A percentile compares a stretch with the other conserved stretches of the same genome.
Evolutionary conservation across 208 protist genomes (phyloP).

Genomic region (Leishmania tarentolae): DNA sequence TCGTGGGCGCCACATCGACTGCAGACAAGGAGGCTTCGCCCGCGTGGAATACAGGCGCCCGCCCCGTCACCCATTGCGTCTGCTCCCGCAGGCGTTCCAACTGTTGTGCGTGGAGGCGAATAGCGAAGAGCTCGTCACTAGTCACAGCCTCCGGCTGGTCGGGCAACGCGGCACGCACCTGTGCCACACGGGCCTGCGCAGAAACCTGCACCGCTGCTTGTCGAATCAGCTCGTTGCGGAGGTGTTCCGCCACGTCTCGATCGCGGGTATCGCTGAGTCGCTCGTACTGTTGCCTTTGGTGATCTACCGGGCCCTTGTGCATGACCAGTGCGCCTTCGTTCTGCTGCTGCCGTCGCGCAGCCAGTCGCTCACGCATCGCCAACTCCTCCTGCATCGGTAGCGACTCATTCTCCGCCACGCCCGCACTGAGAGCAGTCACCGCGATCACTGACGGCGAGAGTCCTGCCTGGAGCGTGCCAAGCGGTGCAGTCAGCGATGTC

Average conservation of each 20-base stretch:
- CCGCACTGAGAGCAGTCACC: not conserved
- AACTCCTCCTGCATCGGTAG: conserved; percentile 31
- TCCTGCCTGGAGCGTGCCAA: conserved; percentile 19
- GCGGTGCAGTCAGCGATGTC: conserved; percentile 4
- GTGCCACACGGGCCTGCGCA: conserved; percentile 17
- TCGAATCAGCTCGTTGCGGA: not conserved
- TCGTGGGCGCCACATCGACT: not conserved
- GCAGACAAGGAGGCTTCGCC: not conserved
- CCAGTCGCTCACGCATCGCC: conserved; percentile 20
- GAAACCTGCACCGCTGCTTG: conserved; percentile 14
- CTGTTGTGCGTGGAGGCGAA: conserved; percentile 23
- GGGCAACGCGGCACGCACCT: conserved; percentile 4
- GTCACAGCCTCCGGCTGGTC: not conserved
- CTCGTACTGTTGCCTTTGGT: not conserved
- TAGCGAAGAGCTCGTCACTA: conserved; percentile 11
- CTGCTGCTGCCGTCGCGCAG: conserved; percentile 6
- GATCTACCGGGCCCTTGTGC: not conserved
- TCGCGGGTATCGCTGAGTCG: conserved; percentile 10
- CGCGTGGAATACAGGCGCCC: not conserved
- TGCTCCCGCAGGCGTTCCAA: conserved; percentile 15
- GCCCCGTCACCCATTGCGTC: not conserved
- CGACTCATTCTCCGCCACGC: not conserved
- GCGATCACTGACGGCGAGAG: not conserved
- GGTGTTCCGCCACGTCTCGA: conserved; percentile 1
- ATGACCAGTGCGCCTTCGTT: not conserved